Percentiles rank a stretch among this genome's conserved stretches.
Evolutionary conservation across 768 basidiomycete genomes (phyloP).

Genomic region (Suillus decipiens): DNA sequence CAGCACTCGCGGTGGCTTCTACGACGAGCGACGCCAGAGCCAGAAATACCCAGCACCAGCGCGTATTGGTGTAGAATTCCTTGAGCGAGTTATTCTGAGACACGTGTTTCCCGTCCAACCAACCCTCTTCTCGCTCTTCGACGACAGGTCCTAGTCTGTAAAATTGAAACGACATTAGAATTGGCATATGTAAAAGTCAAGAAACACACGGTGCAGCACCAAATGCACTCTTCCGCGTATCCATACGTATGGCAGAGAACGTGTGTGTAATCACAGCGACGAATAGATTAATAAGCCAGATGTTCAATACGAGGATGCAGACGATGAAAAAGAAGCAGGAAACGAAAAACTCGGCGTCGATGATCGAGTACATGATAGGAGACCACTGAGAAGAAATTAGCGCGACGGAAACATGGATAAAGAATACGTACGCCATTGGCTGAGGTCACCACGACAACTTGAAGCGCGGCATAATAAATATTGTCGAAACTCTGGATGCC

Average conservation of each 20-base stretch:
- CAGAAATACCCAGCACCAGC: conserved; percentile 75
- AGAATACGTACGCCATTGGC: conserved; percentile 64
- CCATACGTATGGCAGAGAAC: conserved; percentile 82
- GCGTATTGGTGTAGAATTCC: conserved; percentile 56
- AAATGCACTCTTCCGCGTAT: conserved; percentile 91
- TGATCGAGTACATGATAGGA: conserved; percentile 81
- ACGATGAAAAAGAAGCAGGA: conserved; percentile 87
- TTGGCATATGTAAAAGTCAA: not conserved
- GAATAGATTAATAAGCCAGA: conserved; percentile 92
- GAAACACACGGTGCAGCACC: conserved; percentile 55
- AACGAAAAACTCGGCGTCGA: conserved; percentile 89
- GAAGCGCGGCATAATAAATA: conserved; percentile 76
- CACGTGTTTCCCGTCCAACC: conserved; percentile 51
- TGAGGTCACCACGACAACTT: conserved; percentile 82
- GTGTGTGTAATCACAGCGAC: conserved; percentile 96
- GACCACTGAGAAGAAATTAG: conserved; percentile 55
- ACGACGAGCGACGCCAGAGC: conserved; percentile 70
- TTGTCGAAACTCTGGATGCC: conserved; percentile 86
- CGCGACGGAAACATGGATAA: conserved; percentile 1
- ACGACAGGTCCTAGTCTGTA: conserved; percentile 40
- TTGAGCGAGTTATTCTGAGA: conserved; percentile 50
- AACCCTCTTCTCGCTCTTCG: conserved; percentile 66
- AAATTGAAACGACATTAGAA: conserved; percentile 6
- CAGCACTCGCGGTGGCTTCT: conserved; percentile 67
- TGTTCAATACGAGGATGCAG: conserved; percentile 84